Evolutionary conservation across 176 grass and related monocot genomes (phyloP).

Genomic region (Bolboschoenus planiculmis): DNA sequence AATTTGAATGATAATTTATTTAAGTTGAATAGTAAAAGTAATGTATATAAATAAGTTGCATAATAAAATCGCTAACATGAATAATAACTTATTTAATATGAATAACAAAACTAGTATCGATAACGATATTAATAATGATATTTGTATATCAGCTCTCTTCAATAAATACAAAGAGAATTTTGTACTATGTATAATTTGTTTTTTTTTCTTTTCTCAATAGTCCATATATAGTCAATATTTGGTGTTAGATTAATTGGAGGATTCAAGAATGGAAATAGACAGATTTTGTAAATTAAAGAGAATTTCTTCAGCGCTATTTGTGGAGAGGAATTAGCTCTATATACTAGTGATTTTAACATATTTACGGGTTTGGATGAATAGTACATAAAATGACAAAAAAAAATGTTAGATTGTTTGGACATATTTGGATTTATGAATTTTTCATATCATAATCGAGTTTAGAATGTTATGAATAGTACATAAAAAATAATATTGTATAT

Average conservation of each 20-base stretch:
- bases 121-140: too few species aligned
- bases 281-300: not conserved
- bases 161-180: not conserved
- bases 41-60: too few species aligned
- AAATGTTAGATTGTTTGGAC: not conserved
- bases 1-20: too few species aligned
- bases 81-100: too few species aligned
- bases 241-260: not conserved
- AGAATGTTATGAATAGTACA: too few species aligned
- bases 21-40: too few species aligned
- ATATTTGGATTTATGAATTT: not conserved
- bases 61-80: too few species aligned
- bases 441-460: too few species aligned
- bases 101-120: too few species aligned
- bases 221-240: not conserved
- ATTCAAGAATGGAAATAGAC: not conserved
- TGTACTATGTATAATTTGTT: not conserved
- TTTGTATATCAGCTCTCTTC: too few species aligned
- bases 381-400: too few species aligned
- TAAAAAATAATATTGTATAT: too few species aligned
- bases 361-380: not conserved
- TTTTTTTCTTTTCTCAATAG: not conserved
- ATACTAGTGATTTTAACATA: not conserved
- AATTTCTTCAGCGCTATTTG: not conserved
- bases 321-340: not conserved